These are phyloP conservation scores for Lichtheimia ornata DNA, from an alignment of 371 early-diverging fungal species.

Conservation along the genomic window DNA sequence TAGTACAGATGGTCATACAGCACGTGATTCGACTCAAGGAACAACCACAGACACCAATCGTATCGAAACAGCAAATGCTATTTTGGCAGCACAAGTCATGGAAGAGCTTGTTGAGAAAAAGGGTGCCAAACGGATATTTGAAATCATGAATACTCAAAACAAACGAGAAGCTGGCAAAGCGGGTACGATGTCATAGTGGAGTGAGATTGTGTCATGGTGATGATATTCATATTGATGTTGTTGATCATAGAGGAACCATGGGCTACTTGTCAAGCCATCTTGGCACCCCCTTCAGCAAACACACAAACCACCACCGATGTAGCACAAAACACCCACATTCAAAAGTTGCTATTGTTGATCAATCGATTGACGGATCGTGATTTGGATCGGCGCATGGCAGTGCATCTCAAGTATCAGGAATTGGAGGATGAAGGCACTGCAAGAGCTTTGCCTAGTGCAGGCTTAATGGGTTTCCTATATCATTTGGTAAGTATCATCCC, in stretches of 20 bases:
- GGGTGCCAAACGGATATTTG: constrained; percentile 39
- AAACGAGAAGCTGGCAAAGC: background rate
- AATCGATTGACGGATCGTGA: constrained; percentile 45
- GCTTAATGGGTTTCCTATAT: constrained; percentile 47
- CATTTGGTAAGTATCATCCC: constrained; percentile 36
- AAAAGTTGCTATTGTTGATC: constrained; percentile 32
- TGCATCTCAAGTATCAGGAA: constrained; percentile 55
- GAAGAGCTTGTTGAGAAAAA: constrained; percentile 41
- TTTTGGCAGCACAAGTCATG: constrained; percentile 37
- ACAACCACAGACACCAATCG: background rate
- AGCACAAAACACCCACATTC: constrained; percentile 34
- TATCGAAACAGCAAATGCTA: constrained; percentile 25
- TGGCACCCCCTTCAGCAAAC: constrained; percentile 8
- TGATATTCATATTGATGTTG: too few species aligned
- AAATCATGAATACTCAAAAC: constrained; percentile 29
- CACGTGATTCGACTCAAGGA: constrained; percentile 9
- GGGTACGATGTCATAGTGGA: constrained; percentile 2
- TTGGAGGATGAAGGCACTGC: constrained; percentile 58
- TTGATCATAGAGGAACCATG: constrained; percentile 22
- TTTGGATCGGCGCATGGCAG: constrained; percentile 40
- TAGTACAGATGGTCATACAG: constrained; percentile 2
- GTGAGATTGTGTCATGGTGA: too few species aligned
- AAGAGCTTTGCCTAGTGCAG: constrained; percentile 55
- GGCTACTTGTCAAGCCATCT: constrained; percentile 28
- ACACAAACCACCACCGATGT: constrained; percentile 9